These are phyloP conservation scores for Actinidia polygama DNA, from an alignment of 179 eudicot species.

Conservation along the genomic window DNA sequence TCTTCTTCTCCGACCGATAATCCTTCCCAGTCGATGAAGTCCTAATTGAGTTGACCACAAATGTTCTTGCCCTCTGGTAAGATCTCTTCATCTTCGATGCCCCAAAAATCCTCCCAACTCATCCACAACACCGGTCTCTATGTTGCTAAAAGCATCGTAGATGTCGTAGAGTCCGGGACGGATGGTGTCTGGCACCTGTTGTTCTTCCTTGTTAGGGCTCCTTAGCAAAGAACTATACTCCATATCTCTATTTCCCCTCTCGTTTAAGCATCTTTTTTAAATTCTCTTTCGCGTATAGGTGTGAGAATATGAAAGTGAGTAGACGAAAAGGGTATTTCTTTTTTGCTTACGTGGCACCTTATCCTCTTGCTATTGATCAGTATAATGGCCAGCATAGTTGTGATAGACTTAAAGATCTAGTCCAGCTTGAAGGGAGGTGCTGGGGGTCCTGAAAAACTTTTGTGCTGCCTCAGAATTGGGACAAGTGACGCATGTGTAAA, in stretches of 20 bases:
- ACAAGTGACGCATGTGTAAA: background rate
- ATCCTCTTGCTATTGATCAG: slow-evolving; percentile 38
- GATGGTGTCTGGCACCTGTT: slow-evolving; percentile 14
- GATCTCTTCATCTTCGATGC: slow-evolving; percentile 32
- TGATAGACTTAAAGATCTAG: slow-evolving; percentile 17
- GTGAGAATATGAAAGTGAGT: slow-evolving; percentile 1
- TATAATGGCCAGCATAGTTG: background rate
- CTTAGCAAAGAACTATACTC: slow-evolving; percentile 10
- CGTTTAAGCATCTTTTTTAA: background rate
- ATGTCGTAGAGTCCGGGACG: background rate
- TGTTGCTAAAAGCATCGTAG: slow-evolving; percentile 8
- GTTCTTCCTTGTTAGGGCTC: slow-evolving; percentile 25
- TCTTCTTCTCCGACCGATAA: slow-evolving; percentile 25
- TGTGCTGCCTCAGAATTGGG: background rate
- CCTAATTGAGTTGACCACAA: slow-evolving; percentile 25
- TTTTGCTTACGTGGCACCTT: slow-evolving; percentile 36
- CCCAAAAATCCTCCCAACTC: slow-evolving; percentile 42
- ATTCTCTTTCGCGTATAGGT: background rate
- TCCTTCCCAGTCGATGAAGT: slow-evolving; percentile 28
- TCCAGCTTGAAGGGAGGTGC: slow-evolving; percentile 6
- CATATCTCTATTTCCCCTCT: slow-evolving; percentile 16
- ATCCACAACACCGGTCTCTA: slow-evolving; percentile 27
- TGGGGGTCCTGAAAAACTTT: background rate
- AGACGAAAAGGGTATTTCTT: background rate
- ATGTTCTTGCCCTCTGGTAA: background rate